phyloP scores from a whole-genome alignment of 2,329 filamentous ascomycete genomes.

The Pochonia chlamydosporia region DNA sequence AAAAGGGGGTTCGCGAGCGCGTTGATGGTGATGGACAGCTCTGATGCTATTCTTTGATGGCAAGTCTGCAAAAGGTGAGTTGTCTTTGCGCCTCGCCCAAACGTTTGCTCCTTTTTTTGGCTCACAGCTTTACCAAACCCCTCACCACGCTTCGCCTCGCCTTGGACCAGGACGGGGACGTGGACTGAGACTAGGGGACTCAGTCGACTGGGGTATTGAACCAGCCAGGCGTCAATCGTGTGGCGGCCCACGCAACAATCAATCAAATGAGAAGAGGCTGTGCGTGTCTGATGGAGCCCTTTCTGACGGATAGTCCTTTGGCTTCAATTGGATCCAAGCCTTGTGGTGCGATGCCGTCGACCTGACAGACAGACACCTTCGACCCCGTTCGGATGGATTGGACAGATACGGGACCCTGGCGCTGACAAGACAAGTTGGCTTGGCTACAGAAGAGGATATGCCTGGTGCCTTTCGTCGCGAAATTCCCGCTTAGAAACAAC shows the following conservation, averaged over 20 bases:
- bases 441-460: background rate
- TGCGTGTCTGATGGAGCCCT: too few relatives aligned
- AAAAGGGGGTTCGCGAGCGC: background rate
- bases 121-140: slow-evolving; percentile 5
- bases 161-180: too few relatives aligned
- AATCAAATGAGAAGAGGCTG: too few relatives aligned
- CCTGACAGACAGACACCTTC: too few relatives aligned
- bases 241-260: background rate
- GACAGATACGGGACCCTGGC: background rate
- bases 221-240: background rate
- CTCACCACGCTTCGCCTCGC: too few relatives aligned
- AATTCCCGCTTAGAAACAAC: too few relatives aligned
- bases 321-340: too few relatives aligned
- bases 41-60: slow-evolving; percentile 7
- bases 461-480: background rate
- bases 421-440: background rate
- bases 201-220: background rate
- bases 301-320: too few relatives aligned
- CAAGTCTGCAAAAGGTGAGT: slow-evolving; percentile 11
- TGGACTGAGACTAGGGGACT: background rate
- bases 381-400: slow-evolving; percentile 1
- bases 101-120: slow-evolving; percentile 6
- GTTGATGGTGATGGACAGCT: slow-evolving; percentile 1
- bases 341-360: too few relatives aligned
- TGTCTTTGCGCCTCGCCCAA: slow-evolving; percentile 5